Evolutionary conservation across 2,329 filamentous ascomycete genomes (phyloP), one percentile per base, ranked within the genome.

Genomic region (Coniochaeta sp.): DNA sequence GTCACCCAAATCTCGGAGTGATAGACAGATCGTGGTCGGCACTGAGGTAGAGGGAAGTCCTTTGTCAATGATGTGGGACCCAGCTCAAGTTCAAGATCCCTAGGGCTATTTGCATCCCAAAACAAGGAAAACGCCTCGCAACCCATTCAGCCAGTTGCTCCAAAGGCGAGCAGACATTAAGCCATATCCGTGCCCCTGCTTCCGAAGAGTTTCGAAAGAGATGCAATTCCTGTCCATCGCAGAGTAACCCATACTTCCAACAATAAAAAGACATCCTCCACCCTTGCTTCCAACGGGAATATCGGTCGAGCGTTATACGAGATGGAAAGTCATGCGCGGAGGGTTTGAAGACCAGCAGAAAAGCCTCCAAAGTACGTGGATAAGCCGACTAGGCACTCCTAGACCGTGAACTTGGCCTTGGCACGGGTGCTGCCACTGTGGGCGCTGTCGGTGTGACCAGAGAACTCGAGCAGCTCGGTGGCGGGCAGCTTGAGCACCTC

Each of bases 391-490:
- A 56, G 19, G 30, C 30, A 8, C 22, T 56, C 30, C 81, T 89
- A 97, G 70, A 92, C 92, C 57, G 83, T 81, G 76, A 91, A 91
- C 83, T 97, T 99, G 69, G 95, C 90, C 83, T 96, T 98, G 60
- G 95, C 95, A 69, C 96, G 88, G 62, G 91, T 96, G 78, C 93
- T 97, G 67, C 95, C 95, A 62, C 89, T 87, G 74, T 96, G 90
- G 40, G 95, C 93, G 68, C 90, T 90, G 68, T 99, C 96, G 19
- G 91, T 96, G 79, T 99, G 95, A 62, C 95, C 95, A 22, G 91
- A 96, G 79, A 98, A 99, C 78, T 99, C 96, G 62, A 99, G 86
- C 63, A 80, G 75, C 73, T 98, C 95, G 62, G 79, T 82, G 60
- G 87, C 77, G 62, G 89, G 89, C 62, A 99, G 80, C 73, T 90